These are phyloP conservation scores for Debaryomycetaceae sp. DNA, from an alignment of 1,139 yeast species.

Conservation along the genomic window DNA sequence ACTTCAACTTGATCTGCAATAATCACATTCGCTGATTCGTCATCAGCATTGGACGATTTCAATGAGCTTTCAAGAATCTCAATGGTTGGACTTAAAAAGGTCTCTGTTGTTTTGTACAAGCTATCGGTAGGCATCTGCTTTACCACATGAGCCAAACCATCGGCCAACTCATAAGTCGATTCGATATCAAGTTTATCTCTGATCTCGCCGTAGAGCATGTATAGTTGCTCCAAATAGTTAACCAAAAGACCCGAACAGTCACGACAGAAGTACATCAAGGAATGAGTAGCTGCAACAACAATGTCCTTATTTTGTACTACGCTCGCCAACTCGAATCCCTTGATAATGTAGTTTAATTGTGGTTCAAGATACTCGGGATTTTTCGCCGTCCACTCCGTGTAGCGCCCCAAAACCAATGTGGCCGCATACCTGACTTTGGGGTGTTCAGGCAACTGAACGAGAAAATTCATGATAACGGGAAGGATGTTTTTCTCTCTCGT, in stretches of 20 bases:
- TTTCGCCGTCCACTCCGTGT: constrained; percentile 90
- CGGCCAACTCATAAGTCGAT: constrained; percentile 76
- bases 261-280: constrained; percentile 90
- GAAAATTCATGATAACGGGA: constrained; percentile 73
- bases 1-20: constrained; percentile 80
- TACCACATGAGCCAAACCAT: constrained; percentile 86
- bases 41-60: constrained; percentile 16
- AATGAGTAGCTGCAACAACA: constrained; percentile 85
- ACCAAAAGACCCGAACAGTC: constrained; percentile 76
- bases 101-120: constrained; percentile 34
- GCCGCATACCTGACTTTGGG: constrained; percentile 89
- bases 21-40: constrained; percentile 33
- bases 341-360: constrained; percentile 80
- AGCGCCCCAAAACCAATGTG: constrained; percentile 87
- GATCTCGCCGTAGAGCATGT: constrained; percentile 69
- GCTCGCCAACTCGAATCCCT: constrained; percentile 57
- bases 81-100: constrained; percentile 70
- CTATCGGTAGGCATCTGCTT: constrained; percentile 45
- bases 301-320: constrained; percentile 43
- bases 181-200: constrained; percentile 56
- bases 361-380: constrained; percentile 81
- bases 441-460: constrained; percentile 77
- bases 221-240: constrained; percentile 71
- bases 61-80: constrained; percentile 36
- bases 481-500: constrained; percentile 62